Evolutionary conservation across 2,329 filamentous ascomycete genomes (phyloP), one percentile per base, ranked within the genome.

Genomic region (Sclerotiophoma versabilis): DNA sequence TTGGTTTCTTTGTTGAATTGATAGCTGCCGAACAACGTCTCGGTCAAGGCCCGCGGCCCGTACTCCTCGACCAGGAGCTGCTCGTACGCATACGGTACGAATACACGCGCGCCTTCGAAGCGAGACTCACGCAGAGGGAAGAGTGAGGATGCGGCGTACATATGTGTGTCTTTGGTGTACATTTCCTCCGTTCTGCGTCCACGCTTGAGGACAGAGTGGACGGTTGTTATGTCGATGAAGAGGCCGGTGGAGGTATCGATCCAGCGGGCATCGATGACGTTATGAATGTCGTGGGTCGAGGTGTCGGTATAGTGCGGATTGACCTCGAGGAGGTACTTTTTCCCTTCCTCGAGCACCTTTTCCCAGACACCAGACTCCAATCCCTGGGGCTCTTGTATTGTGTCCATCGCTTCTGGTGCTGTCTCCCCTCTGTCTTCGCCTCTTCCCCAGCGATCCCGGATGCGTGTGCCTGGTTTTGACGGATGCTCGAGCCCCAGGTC

Each of bases 141-240:
- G 22, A 87, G 81, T 33, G 84, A 79, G 27, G 78, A 73, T 52
- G 79, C 79, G 59, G 76, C 66, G 61, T 84, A 87, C 27, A 75
- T 71, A 63, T 87, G 84, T 8, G 73, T 75, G 68, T 86, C 84
- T 66, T 87, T 87, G 65, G 80, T 83, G 72, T 63, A 70, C 26
- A 70, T 55, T 12, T 58, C 43, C 2, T 48, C 41, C 10, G 48
- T 10, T 26, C 33, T 7, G 12, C 15, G 17, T 23, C 14, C 22
- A 38, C 38, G 6, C 39, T 2, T 2, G 49, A 2, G 8, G 72
- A 74, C 0, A 74, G 51, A 25, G 44, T 83, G 76, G 5, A 87
- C 74, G 5, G 83, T 81, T 0, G 84, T 86, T 55, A 87, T 84
- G 64, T 87, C 84, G 60, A 87, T 85, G 62, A 85, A 87, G 0